phyloP scores from a whole-genome alignment of 148 eudicot genomes.

The Rhododendron williamsianum region DNA sequence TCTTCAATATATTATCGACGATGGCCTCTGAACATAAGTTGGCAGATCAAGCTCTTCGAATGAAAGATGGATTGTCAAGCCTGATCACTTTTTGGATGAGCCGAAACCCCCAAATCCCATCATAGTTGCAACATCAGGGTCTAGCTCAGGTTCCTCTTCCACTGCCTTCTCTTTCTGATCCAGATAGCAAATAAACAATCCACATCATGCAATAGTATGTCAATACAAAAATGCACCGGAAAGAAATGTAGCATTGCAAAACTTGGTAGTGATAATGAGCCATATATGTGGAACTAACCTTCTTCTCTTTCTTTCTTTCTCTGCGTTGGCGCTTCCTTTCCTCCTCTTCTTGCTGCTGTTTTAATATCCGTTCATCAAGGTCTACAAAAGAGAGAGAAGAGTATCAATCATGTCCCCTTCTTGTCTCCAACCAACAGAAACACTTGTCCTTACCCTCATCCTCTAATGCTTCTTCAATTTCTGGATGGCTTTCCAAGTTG shows the following conservation, averaged over 20 bases:
- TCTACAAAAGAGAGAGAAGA: conserved; percentile 30
- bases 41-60: neutral
- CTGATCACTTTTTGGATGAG: conserved; percentile 66
- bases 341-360: conserved; percentile 96
- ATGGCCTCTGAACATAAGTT: conserved; percentile 10
- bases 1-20: neutral
- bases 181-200: neutral
- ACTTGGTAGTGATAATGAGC: neutral
- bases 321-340: conserved; percentile 88
- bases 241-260: neutral
- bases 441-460: neutral
- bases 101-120: conserved; percentile 98
- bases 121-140: conserved; percentile 91
- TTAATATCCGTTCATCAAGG: conserved; percentile 81
- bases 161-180: conserved; percentile 75
- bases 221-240: neutral
- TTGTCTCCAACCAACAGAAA: neutral
- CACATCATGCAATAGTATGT: neutral
- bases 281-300: conserved; percentile 44
- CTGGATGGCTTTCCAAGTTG: too few species aligned
- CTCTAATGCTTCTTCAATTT: too few species aligned
- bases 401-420: neutral
- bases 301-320: conserved; percentile 95
- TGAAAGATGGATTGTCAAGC: neutral
- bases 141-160: conserved; percentile 75